Evolutionary conservation across 352 stramenopile species (phyloP), one percentile per base, ranked within the genome.

Genomic region (Globisporangium ultimum): DNA sequence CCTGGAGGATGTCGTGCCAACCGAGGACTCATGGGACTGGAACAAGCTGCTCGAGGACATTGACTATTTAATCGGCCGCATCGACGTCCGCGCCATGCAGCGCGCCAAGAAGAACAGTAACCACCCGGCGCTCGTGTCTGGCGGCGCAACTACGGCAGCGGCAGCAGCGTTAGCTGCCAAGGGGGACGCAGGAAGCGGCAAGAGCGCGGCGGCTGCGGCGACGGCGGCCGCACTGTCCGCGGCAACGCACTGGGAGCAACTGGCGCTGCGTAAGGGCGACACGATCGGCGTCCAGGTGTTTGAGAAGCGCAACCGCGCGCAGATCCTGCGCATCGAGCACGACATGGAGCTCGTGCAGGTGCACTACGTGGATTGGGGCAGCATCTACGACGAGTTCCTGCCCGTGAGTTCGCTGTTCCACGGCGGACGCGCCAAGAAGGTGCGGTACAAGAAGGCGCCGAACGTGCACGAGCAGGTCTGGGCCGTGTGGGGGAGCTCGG

Each of bases 331-430:
- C 56, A 70, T 92, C 21, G 76, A 77, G 55, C 65, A 72, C 49
- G 79, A 90, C 58, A 82, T 88, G 65, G 75, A 90, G 53, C 67
- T 92, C 40, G 80, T 89, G 51, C 80, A 89, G 48, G 74, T 92
- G 32, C 82, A 92, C 58, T 92, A 92, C 60, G 76, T 83, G 3
- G 78, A 90, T 63, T 92, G 82, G 82, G 78, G 81, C 20, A 90
- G 80, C 42, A 88, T 92, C 60, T 92, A 92, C 63, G 82, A 92
- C 58, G 82, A 92, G 66, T 90, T 87, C 51, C 40, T 90, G 36
- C 82, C 82, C 6, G 67, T 92, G 17, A 74, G 64, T 24, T 73
- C 71, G 50, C 72, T 92, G n/a, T 90, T 78, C 40, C 72, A 86
- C 36, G 78, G 70, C 17, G 62, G 73, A 24, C 67, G 56, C 2